Conservation (phyloP, 768 basidiomycete genomes). For the Auricularia sp. region DNA sequence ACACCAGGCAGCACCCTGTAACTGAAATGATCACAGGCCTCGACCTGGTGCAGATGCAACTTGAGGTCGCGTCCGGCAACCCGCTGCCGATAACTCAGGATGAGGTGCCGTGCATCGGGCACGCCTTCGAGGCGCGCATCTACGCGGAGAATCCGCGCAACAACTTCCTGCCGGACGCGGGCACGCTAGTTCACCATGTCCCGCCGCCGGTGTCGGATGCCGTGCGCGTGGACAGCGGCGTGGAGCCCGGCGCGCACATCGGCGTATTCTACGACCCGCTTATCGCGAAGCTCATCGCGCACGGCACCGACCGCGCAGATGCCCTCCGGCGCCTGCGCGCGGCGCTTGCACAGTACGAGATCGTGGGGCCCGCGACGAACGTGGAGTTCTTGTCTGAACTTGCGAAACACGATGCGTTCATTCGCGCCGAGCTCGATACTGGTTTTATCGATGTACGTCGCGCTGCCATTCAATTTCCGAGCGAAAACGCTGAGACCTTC, state of each 20-base stretch:
- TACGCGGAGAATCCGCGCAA: conserved; percentile 94
- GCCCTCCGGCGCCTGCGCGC: conserved; percentile 71
- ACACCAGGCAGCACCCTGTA: conserved; percentile 51
- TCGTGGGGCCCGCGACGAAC: conserved; percentile 87
- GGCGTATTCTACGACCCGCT: conserved; percentile 88
- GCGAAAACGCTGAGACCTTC: not conserved
- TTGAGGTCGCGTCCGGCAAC: conserved; percentile 87
- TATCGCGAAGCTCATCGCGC: conserved; percentile 87
- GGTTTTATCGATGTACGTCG: conserved; percentile 73
- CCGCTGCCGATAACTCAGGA: conserved; percentile 67
- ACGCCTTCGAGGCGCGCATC: conserved; percentile 90
- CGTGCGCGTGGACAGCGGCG: conserved; percentile 85
- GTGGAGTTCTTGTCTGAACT: conserved; percentile 76
- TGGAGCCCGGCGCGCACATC: conserved; percentile 66
- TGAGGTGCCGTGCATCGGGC: conserved; percentile 77
- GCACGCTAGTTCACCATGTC: conserved; percentile 67
- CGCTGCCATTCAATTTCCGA: not conserved
- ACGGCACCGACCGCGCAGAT: conserved; percentile 74
- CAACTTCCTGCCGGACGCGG: conserved; percentile 87
- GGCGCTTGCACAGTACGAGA: conserved; percentile 79
- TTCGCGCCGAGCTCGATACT: conserved; percentile 75
- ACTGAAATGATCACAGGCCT: conserved; percentile 93
- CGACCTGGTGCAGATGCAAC: conserved; percentile 92
- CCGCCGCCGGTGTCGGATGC: conserved; percentile 62
- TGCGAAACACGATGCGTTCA: conserved; percentile 68